Base-by-base conservation (phyloP, 2,329 filamentous ascomycete species). In the Hymenoscyphus salicellus region DNA sequence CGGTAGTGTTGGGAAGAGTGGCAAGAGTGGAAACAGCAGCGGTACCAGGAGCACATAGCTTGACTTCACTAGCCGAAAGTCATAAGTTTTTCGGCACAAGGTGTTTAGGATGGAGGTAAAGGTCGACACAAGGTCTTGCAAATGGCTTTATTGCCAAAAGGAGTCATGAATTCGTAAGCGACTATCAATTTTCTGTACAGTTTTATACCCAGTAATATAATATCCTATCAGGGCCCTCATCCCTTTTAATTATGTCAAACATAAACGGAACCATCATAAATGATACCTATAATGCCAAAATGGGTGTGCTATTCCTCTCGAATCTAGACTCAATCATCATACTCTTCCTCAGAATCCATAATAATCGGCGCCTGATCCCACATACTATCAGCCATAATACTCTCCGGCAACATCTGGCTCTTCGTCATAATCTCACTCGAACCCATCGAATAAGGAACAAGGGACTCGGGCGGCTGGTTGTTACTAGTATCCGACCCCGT, bases 331-430 rank as follows among this genome's bases (percentile, higher is more conserved):
- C 55, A 58, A 60, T 41, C n/a, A 49, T 69, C 68, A 46, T 72
- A 70, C 17, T 80, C 79, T 46, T 78, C 79, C 14, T 79, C 79
- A 38, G 79, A 81, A 66, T 82, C 79, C 65, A 75, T 73, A n/a
- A 81, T 72, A 23, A 79, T 78, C 5, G 74, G 70, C 17, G 79
- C 78, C 33, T 77, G 78, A 17, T 73, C 75, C 5, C 77, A 74
- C 33, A 77, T 71, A 66, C 73, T 76, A 32, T 79, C 77, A 41
- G 78, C 74, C 60, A 81, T 64, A 55, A 83, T 65, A 67, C 80
- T 82, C 26, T 82, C 80, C 11, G 84, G 80, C 63, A 86, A 73
- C 75, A 84, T 79, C 73, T 85, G 83, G 66, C 83, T 85, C 69
- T 78, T 79, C 1, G 80, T 80, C 64, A 81, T 71, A 20, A 85